Conservation (phyloP, 768 basidiomycete genomes). For the Pisolithus microcarpus region DNA sequence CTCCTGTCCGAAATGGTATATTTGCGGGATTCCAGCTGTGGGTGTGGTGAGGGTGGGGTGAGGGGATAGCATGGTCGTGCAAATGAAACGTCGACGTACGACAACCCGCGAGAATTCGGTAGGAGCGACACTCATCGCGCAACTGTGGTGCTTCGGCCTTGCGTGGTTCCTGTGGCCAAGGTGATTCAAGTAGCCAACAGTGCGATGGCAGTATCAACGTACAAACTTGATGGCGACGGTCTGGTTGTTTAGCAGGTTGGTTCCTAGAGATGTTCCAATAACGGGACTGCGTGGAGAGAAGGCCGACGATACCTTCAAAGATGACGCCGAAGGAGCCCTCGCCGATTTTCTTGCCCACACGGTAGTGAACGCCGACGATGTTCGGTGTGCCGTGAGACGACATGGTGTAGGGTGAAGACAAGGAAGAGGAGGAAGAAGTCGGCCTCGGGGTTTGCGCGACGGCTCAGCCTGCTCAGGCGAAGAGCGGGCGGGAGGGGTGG, state of each 20-base stretch:
- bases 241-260: slow-evolving; percentile 96
- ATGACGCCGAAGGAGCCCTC: slow-evolving; percentile 98
- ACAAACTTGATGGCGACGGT: slow-evolving; percentile 99
- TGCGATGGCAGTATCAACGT: slow-evolving; percentile 31
- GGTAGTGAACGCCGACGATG: slow-evolving; percentile 93
- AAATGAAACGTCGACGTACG: slow-evolving; percentile 46
- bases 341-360: slow-evolving; percentile 98
- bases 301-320: slow-evolving; percentile 59
- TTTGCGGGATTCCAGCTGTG: slow-evolving; percentile 93
- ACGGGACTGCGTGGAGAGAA: neutral
- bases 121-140: slow-evolving; percentile 96
- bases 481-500: slow-evolving; percentile 48
- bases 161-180: slow-evolving; percentile 60
- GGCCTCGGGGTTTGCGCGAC: neutral
- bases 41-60: slow-evolving; percentile 8
- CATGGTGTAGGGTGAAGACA: slow-evolving; percentile 32
- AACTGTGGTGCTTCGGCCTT: slow-evolving; percentile 97
- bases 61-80: neutral
- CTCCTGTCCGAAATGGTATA: slow-evolving; percentile 99
- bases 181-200: slow-evolving; percentile 5
- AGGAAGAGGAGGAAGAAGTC: slow-evolving; percentile 8
- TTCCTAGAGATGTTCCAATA: slow-evolving; percentile 46
- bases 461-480: slow-evolving; percentile 31
- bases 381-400: slow-evolving; percentile 51
- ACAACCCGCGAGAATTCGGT: slow-evolving; percentile 84